A percentile compares a stretch with the other conserved stretches of the same genome.
Conservation (phyloP, 129 eudicot species). For the Flaveria robusta region DNA sequence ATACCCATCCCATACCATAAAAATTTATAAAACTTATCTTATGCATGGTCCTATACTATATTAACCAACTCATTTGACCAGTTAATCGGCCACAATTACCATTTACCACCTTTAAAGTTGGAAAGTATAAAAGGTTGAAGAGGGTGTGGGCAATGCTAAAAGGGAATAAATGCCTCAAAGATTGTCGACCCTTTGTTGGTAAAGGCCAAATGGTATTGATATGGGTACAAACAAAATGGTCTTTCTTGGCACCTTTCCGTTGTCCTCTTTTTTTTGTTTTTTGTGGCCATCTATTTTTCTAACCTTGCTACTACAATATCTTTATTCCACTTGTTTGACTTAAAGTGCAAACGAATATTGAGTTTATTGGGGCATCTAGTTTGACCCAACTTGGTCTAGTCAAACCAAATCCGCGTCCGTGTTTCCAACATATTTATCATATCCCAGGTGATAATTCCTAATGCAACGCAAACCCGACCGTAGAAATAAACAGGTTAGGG, state of each 20-base stretch:
- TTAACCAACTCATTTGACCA: no score
- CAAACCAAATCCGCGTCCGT: background rate
- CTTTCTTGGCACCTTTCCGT: constrained; percentile 25
- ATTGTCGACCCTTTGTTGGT: constrained; percentile 30
- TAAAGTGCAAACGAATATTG: constrained; percentile 19
- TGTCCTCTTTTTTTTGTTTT: constrained; percentile 25
- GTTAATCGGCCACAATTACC: no score
- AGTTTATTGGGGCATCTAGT: constrained; percentile 30
- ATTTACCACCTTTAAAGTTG: background rate
- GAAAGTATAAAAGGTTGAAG: background rate
- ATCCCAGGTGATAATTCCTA: background rate
- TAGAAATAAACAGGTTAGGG: background rate
- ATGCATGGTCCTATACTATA: no score
- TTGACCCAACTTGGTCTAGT: constrained; percentile 26
- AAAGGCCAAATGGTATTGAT: background rate
- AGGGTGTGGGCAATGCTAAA: constrained; percentile 28
- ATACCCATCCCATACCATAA: no score
- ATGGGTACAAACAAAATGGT: constrained; percentile 32
- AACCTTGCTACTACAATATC: constrained; percentile 27
- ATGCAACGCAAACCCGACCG: background rate
- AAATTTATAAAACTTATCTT: no score
- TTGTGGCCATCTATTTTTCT: constrained; percentile 36
- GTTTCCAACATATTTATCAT: background rate
- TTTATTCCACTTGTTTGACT: constrained; percentile 34
- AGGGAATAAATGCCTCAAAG: constrained; percentile 31